phyloP scores from a whole-genome alignment of 305 asterid genomes.

The Solanum chacoense region DNA sequence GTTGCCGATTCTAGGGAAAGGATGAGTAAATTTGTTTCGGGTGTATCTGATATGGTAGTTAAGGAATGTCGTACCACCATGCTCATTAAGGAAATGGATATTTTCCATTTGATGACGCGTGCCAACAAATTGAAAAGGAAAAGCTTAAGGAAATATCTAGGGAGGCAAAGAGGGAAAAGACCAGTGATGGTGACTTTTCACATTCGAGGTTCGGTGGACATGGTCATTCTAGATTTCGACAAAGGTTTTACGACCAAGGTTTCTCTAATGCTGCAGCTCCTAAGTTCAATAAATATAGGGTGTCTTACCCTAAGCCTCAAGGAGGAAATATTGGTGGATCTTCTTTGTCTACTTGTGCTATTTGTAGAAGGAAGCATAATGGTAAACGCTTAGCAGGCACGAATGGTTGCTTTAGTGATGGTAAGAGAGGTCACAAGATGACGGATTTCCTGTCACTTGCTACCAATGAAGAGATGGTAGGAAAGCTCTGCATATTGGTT shows the following conservation, averaged over 20 bases:
- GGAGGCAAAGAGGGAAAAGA: neutral
- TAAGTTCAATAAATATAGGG: neutral
- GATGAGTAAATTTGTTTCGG: neutral
- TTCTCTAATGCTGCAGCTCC: neutral
- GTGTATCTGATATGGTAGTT: neutral
- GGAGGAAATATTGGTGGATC: neutral
- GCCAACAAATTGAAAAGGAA: neutral
- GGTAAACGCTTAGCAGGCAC: neutral
- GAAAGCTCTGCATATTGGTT: neutral
- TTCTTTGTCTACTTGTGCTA: neutral
- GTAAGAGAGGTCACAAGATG: neutral
- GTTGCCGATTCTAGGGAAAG: neutral
- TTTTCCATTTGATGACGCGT: neutral
- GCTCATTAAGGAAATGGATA: neutral
- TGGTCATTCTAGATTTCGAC: neutral
- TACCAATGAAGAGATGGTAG: neutral
- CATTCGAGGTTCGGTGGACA: neutral
- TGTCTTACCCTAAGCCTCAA: neutral
- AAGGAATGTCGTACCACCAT: neutral
- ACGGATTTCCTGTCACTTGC: neutral
- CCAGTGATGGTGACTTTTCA: neutral
- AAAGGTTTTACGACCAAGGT: neutral
- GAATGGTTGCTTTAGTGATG: neutral
- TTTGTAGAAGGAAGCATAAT: neutral
- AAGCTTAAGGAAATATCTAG: neutral